Conservation (phyloP, 768 basidiomycete species). For the Suillus brevipes region DNA sequence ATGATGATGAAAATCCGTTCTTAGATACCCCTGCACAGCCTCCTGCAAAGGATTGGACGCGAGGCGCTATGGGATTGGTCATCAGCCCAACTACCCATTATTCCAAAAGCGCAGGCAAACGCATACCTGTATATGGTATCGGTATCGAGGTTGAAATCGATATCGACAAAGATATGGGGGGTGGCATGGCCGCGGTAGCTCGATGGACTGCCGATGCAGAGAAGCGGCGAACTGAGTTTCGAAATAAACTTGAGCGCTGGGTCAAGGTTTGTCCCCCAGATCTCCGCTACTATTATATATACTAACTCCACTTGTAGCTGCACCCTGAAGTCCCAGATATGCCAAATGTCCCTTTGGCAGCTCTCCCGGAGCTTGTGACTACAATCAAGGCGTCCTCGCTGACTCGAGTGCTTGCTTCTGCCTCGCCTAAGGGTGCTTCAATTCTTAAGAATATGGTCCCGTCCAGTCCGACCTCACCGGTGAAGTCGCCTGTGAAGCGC, state of each 20-base stretch:
- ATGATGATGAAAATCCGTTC: slow-evolving; percentile 75
- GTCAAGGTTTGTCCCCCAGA: slow-evolving; percentile 43
- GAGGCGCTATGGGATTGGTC: slow-evolving; percentile 79
- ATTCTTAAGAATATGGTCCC: slow-evolving; percentile 32
- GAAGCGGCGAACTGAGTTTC: slow-evolving; percentile 56
- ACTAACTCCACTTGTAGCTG: slow-evolving; percentile 42
- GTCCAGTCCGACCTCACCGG: slow-evolving; percentile 36
- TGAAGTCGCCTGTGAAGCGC: slow-evolving; percentile 36
- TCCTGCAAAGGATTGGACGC: slow-evolving; percentile 66
- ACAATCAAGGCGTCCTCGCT: slow-evolving; percentile 62
- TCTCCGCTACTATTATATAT: background rate
- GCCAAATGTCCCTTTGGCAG: slow-evolving; percentile 63
- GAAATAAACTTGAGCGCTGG: slow-evolving; percentile 65
- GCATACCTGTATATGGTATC: slow-evolving; percentile 79
- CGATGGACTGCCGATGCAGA: slow-evolving; percentile 79
- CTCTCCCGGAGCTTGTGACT: slow-evolving; percentile 59
- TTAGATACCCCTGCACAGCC: slow-evolving; percentile 43
- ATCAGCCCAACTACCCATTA: slow-evolving; percentile 73
- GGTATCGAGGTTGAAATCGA: slow-evolving; percentile 88
- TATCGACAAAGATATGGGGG: slow-evolving; percentile 74
- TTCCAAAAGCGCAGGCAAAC: slow-evolving; percentile 61
- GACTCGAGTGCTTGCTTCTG: slow-evolving; percentile 69
- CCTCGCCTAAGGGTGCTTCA: slow-evolving; percentile 61
- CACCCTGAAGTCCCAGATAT: slow-evolving; percentile 43
- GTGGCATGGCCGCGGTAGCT: slow-evolving; percentile 88